phyloP scores from a whole-genome alignment of 768 basidiomycete species.

The Daedaleopsis nitida region DNA sequence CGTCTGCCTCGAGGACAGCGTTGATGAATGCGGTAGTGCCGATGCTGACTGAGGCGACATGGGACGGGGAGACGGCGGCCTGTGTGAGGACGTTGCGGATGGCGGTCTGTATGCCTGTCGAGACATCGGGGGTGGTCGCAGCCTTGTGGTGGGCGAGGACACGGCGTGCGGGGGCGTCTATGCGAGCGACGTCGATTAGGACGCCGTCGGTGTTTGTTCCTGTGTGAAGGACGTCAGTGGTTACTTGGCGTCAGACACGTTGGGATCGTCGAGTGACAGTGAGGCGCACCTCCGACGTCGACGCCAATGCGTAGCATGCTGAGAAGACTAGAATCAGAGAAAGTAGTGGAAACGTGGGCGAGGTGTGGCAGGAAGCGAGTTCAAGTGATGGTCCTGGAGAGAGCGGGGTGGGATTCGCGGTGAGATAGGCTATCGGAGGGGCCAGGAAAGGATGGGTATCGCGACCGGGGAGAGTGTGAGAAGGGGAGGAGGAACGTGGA shows the following conservation, averaged over 20 bases:
- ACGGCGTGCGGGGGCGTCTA: conserved; percentile 36
- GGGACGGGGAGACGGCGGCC: conserved; percentile 35
- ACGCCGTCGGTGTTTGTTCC: conserved; percentile 47
- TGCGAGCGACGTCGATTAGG: conserved; percentile 35
- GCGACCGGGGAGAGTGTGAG: too few species aligned
- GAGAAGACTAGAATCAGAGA: background rate
- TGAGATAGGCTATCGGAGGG: too few species aligned
- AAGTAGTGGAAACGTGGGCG: background rate
- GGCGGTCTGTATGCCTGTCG: conserved; percentile 57
- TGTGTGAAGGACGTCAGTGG: conserved; percentile 1
- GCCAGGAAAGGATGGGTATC: too few species aligned
- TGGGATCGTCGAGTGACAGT: background rate
- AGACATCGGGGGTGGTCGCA: conserved; percentile 58
- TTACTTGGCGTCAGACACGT: background rate
- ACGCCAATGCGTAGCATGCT: conserved; percentile 31
- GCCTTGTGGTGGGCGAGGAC: conserved; percentile 45
- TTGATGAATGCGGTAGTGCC: conserved; percentile 55
- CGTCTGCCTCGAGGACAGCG: conserved; percentile 60
- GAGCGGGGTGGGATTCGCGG: too few species aligned
- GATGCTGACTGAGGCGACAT: conserved; percentile 55
- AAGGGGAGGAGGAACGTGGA: too few species aligned
- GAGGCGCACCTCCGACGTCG: conserved; percentile 30
- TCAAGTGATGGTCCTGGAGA: background rate
- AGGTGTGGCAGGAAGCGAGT: background rate
- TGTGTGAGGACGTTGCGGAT: conserved; percentile 46